Percentiles rank a stretch among this genome's conserved stretches.
Conservation (phyloP, 2,329 filamentous ascomycete species). For the Cryphonectria japonica region DNA sequence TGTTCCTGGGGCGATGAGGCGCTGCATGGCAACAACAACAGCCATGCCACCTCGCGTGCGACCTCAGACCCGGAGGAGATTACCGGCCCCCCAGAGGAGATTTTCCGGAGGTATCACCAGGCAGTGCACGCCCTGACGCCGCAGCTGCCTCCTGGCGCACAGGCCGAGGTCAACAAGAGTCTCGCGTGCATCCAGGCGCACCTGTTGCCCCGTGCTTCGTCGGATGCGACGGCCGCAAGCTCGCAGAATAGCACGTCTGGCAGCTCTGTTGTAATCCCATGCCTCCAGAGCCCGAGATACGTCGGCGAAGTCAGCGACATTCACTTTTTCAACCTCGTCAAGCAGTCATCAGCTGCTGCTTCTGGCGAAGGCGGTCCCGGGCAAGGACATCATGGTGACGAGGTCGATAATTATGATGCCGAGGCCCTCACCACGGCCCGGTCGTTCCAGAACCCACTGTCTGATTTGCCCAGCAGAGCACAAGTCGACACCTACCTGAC, state of each 20-base stretch:
- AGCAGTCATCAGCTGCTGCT: conserved; percentile 27
- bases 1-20: conserved; percentile 23
- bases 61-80: background rate
- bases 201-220: background rate
- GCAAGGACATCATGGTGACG: conserved; percentile 20
- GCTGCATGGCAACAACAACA: background rate
- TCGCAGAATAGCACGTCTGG: background rate
- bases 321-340: conserved; percentile 41
- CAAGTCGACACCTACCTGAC: background rate
- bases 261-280: conserved; percentile 6
- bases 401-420: conserved; percentile 35
- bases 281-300: conserved; percentile 35
- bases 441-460: background rate
- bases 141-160: conserved; percentile 2
- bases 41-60: background rate
- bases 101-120: conserved; percentile 1
- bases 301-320: conserved; percentile 45
- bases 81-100: background rate
- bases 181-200: conserved; percentile 11
- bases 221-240: background rate
- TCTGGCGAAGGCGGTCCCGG: background rate
- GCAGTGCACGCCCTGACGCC: conserved; percentile 10
- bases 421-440: conserved; percentile 20
- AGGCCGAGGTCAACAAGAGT: conserved; percentile 8
- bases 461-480: background rate